These are phyloP conservation scores for Penicillium polonicum DNA, from an alignment of 2,329 filamentous ascomycete genomes.

Conservation along the genomic window DNA sequence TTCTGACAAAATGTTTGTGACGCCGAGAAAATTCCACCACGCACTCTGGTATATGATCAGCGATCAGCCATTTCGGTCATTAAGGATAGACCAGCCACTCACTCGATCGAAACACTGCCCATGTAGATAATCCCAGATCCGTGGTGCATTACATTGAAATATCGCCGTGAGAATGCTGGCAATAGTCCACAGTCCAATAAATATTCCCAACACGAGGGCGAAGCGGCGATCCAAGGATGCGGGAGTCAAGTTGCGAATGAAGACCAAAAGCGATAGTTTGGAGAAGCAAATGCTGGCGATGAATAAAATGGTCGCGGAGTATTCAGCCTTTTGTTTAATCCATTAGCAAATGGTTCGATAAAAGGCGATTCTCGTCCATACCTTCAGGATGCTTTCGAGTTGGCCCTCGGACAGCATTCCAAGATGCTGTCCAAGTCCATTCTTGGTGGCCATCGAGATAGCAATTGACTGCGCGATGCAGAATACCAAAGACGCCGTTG, in stretches of 20 bases:
- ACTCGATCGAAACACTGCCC: slow-evolving; percentile 25
- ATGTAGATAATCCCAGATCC: slow-evolving; percentile 23
- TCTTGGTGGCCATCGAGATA: slow-evolving; percentile 22
- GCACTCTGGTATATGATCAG: slow-evolving; percentile 11
- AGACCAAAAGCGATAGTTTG: slow-evolving; percentile 27
- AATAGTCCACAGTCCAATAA: slow-evolving; percentile 19
- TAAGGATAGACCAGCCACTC: neutral
- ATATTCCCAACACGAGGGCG: slow-evolving; percentile 14
- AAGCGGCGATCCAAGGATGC: slow-evolving; percentile 19
- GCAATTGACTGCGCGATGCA: slow-evolving; percentile 24
- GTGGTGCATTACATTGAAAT: slow-evolving; percentile 22
- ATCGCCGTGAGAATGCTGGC: slow-evolving; percentile 14
- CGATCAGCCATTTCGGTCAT: neutral
- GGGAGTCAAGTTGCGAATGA: slow-evolving; percentile 26
- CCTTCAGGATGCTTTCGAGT: slow-evolving; percentile 23
- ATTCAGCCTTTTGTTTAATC: slow-evolving; percentile 22
- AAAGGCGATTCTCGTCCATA: neutral
- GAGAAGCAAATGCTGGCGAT: slow-evolving; percentile 24
- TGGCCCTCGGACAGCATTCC: slow-evolving; percentile 7
- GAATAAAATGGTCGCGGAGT: slow-evolving; percentile 25
- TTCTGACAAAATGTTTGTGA: slow-evolving; percentile 29
- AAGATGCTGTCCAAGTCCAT: slow-evolving; percentile 26
- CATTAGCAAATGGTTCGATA: neutral
- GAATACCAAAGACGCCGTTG: slow-evolving; percentile 20
- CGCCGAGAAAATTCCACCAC: slow-evolving; percentile 29